Evolutionary conservation across 257 asterid species (phyloP).

Genomic region (Scutellaria galericulata): DNA sequence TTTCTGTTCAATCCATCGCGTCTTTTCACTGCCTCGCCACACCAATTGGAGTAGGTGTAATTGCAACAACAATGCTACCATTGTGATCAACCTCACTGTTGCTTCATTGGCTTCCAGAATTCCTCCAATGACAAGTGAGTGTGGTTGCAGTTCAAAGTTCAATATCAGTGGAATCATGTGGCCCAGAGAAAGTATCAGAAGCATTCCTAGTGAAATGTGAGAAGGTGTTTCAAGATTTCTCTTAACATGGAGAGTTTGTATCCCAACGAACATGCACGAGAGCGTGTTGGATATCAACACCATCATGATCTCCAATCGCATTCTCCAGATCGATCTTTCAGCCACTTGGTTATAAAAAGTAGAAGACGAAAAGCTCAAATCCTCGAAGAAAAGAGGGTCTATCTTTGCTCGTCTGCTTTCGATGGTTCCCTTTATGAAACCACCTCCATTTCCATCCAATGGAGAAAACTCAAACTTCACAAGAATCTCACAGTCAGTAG

Average conservation of each 20-base stretch:
- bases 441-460: constrained; percentile 24
- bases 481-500: constrained; percentile 60
- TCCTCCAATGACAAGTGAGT: constrained; percentile 35
- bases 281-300: constrained; percentile 61
- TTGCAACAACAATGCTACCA: constrained; percentile 61
- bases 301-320: constrained; percentile 66
- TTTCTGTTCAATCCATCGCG: constrained; percentile 58
- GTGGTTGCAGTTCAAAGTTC: constrained; percentile 49
- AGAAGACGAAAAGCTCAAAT: constrained; percentile 40
- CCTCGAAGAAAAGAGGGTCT: constrained; percentile 55
- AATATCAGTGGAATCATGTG: constrained; percentile 62
- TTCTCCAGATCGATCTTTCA: constrained; percentile 56
- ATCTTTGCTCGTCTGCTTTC: constrained; percentile 48
- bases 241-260: constrained; percentile 57
- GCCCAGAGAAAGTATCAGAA: constrained; percentile 56
- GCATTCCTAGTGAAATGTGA: constrained; percentile 55
- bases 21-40: constrained; percentile 56
- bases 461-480: constrained; percentile 51
- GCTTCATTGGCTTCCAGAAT: constrained; percentile 68
- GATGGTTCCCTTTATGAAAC: constrained; percentile 46
- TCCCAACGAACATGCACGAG: constrained; percentile 47
- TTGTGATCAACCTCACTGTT: constrained; percentile 53
- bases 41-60: constrained; percentile 61
- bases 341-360: constrained; percentile 32
- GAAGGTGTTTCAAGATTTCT: constrained; percentile 52